Evolutionary conservation across 2,329 filamentous ascomycete species (phyloP).

Genomic region (Coniochaeta pulveracea): DNA sequence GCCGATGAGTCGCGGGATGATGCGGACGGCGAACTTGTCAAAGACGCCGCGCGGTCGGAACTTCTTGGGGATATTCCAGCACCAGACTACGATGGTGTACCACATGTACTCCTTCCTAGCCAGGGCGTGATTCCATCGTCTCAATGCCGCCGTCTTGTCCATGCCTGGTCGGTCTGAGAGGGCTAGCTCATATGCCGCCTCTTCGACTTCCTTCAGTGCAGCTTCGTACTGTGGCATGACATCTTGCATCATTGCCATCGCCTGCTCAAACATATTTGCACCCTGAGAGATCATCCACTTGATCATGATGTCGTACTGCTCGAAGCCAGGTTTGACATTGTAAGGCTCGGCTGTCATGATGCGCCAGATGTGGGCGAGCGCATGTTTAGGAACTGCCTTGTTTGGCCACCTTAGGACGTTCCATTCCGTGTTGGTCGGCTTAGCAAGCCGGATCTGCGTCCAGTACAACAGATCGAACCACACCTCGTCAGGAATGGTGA

Average conservation of each 20-base stretch:
- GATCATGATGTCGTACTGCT: constrained; percentile 37
- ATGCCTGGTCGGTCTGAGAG: constrained; percentile 14
- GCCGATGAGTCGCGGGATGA: constrained; percentile 29
- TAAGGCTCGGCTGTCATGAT: constrained; percentile 49
- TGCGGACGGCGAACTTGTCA: constrained; percentile 9
- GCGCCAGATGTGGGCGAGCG: constrained; percentile 43
- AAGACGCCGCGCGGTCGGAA: constrained; percentile 7
- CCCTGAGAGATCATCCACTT: constrained; percentile 22
- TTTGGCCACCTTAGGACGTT: constrained; percentile 16
- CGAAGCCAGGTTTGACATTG: constrained; percentile 42
- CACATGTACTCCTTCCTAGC: constrained; percentile 19
- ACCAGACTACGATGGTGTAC: constrained; percentile 18
- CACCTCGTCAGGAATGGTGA: constrained; percentile 42
- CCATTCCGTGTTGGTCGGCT: constrained; percentile 25
- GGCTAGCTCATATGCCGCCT: constrained; percentile 13
- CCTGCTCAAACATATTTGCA: constrained; percentile 5
- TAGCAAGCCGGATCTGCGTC: constrained; percentile 45
- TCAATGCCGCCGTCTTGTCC: constrained; percentile 6
- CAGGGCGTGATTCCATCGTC: constrained; percentile 15
- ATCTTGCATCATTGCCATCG: constrained; percentile 17
- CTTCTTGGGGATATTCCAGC: constrained; percentile 12
- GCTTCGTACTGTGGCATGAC: constrained; percentile 16
- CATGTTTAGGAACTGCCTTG: constrained; percentile 23
- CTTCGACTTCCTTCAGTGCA: constrained; percentile 11
- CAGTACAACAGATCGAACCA: constrained; percentile 61